phyloP scores from a whole-genome alignment of 2,329 filamentous ascomycete genomes.

The Ceratocystiopsis brevicomis region DNA sequence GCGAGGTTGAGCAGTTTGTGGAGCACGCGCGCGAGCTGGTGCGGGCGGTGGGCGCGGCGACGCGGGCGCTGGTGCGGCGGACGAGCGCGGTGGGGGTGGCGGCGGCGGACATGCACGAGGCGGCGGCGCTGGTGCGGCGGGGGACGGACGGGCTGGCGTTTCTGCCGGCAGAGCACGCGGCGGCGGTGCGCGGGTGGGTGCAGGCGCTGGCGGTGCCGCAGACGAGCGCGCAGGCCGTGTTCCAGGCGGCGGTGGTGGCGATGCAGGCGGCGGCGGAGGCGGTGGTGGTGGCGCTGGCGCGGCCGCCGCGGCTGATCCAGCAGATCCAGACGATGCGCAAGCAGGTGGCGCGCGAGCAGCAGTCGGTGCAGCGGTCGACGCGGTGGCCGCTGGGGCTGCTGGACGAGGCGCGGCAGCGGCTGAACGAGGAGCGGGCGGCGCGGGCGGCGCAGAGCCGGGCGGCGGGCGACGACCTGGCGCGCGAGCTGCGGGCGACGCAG shows the following conservation, averaged over 20 bases:
- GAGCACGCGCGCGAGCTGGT: conserved; percentile 82
- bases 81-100: conserved; percentile 55
- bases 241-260: conserved; percentile 60
- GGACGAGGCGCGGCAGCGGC: conserved; percentile 68
- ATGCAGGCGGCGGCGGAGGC: conserved; percentile 73
- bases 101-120: conserved; percentile 49
- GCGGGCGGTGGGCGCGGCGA: conserved; percentile 64
- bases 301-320: conserved; percentile 59
- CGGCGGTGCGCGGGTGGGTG: conserved; percentile 56
- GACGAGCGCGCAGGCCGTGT: conserved; percentile 50
- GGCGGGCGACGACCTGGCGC: conserved; percentile 56
- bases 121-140: conserved; percentile 28
- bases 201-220: conserved; percentile 46
- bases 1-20: conserved; percentile 84
- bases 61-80: conserved; percentile 62
- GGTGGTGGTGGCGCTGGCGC: conserved; percentile 58
- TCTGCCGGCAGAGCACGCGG: conserved; percentile 47
- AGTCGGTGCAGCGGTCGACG: conserved; percentile 52
- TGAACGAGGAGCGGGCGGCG: conserved; percentile 69
- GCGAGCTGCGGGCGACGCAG: conserved; percentile 78
- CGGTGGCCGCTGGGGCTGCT: conserved; percentile 67
- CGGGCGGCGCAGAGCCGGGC: conserved; percentile 50
- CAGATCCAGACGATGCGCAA: conserved; percentile 58
- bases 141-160: conserved; percentile 39
- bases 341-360: conserved; percentile 59